These are phyloP conservation scores for Aspergillus nidulans DNA, from an alignment of 495 filamentous ascomycete species.

Conservation along the genomic window DNA sequence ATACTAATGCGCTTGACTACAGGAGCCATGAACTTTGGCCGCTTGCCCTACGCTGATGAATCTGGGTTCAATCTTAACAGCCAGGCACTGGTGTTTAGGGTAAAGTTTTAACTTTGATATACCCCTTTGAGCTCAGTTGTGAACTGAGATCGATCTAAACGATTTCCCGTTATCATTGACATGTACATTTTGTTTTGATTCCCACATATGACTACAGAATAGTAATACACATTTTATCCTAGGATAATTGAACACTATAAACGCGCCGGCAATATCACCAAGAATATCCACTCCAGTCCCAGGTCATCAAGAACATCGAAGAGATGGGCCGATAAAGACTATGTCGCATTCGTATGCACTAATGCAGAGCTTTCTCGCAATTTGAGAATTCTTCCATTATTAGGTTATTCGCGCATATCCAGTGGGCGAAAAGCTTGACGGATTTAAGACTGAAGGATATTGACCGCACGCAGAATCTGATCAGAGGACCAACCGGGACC, in stretches of 20 bases:
- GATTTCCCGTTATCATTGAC: not conserved
- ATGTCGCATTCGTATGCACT: too few relatives aligned
- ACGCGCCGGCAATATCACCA: not conserved
- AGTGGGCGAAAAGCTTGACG: too few relatives aligned
- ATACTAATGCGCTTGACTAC: not conserved
- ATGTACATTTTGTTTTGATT: not conserved
- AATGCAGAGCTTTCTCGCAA: too few relatives aligned
- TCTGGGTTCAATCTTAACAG: conserved; percentile 62
- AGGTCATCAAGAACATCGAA: too few relatives aligned
- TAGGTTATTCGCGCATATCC: too few relatives aligned
- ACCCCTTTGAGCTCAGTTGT: too few relatives aligned
- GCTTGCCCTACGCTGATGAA: conserved; percentile 54
- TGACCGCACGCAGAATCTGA: conserved; percentile 61
- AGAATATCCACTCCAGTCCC: not conserved
- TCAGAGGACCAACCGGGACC: conserved; percentile 57
- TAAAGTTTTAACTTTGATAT: conserved; percentile 41
- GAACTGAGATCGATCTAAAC: not conserved
- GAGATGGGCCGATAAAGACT: too few relatives aligned
- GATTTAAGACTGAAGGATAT: conserved; percentile 36
- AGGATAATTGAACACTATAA: not conserved
- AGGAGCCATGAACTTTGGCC: conserved; percentile 62
- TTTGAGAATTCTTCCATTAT: too few relatives aligned
- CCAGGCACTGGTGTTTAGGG: conserved; percentile 69
- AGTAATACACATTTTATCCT: not conserved
- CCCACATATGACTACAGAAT: not conserved